Percentiles rank a stretch among this genome's conserved stretches.
These are phyloP conservation scores for Starmerella scarabaei DNA, from an alignment of 805 yeast genomes.

Conservation along the genomic window DNA sequence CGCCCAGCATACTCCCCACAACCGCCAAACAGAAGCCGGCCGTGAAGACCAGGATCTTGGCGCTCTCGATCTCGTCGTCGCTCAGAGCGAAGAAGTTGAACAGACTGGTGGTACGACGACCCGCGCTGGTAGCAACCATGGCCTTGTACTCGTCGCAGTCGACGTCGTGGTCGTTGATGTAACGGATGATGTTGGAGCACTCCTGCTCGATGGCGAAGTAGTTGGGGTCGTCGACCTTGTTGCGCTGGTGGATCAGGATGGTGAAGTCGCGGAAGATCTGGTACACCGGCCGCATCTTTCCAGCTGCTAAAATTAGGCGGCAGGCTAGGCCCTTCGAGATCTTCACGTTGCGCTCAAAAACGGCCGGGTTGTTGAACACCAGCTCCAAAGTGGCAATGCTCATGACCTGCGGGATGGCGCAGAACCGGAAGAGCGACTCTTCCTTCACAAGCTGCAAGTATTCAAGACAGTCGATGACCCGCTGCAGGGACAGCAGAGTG, in stretches of 20 bases:
- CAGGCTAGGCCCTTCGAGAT: conserved; percentile 84
- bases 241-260: conserved; percentile 62
- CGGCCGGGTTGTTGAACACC: conserved; percentile 66
- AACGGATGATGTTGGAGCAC: conserved; percentile 82
- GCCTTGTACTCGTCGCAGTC: conserved; percentile 9
- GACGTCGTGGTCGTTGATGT: conserved; percentile 41
- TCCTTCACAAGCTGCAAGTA: conserved; percentile 69
- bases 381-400: conserved; percentile 88
- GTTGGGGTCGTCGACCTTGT: conserved; percentile 72
- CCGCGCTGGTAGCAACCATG: conserved; percentile 1
- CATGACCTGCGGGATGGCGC: conserved; percentile 98
- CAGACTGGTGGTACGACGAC: background rate
- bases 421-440: conserved; percentile 73
- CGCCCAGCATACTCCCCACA: conserved; percentile 16
- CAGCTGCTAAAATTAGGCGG: conserved; percentile 54
- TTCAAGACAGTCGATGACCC: conserved; percentile 60
- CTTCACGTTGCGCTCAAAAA: conserved; percentile 63
- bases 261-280: conserved; percentile 64
- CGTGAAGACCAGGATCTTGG: conserved; percentile 11
- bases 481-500: conserved; percentile 64
- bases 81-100: conserved; percentile 1
- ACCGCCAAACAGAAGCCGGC: conserved; percentile 4
- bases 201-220: conserved; percentile 70
- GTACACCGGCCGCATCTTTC: conserved; percentile 64
- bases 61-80: conserved; percentile 13